Percentiles rank a stretch among this genome's conserved stretches.
phyloP scores from a whole-genome alignment of 1,139 yeast genomes.

The Dujonia santamariae region DNA sequence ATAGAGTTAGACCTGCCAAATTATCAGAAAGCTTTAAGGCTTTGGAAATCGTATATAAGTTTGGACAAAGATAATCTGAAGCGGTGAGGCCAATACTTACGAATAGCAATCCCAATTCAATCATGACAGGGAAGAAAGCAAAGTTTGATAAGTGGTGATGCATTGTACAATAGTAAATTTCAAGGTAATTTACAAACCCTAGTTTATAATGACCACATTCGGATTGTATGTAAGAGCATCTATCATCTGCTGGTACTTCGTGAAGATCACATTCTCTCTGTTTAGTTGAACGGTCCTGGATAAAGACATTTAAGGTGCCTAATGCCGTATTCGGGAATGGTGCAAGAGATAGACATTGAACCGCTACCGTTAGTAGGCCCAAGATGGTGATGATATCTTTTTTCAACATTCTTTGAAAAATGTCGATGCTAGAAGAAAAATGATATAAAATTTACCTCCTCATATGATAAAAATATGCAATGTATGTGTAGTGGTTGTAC shows the following conservation, averaged over 20 bases:
- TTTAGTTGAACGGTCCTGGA: no score
- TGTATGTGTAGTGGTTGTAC: no score
- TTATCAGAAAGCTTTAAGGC: constrained; percentile 67
- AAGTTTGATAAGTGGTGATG: constrained; percentile 12
- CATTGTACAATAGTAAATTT: constrained; percentile 16
- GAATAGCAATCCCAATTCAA: constrained; percentile 43
- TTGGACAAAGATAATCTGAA: constrained; percentile 73
- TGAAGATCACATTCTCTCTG: no score
- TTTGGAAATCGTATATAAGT: constrained; percentile 59
- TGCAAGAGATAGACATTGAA: no score
- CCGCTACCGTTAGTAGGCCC: no score
- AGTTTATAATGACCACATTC: constrained; percentile 38
- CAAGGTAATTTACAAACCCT: constrained; percentile 23
- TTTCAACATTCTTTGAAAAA: no score
- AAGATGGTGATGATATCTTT: no score
- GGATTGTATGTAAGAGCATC: constrained; percentile 40
- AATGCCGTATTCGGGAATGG: no score
- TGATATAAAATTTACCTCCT: no score
- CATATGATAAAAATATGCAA: no score
- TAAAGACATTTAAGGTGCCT: no score
- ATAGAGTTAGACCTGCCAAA: constrained; percentile 79
- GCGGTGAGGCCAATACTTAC: constrained; percentile 70
- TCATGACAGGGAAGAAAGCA: constrained; percentile 11
- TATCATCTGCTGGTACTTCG: constrained; percentile 25
- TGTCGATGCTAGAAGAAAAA: no score